phyloP scores from a whole-genome alignment of 1,139 yeast genomes.

The Yamadazyma jaroonii region DNA sequence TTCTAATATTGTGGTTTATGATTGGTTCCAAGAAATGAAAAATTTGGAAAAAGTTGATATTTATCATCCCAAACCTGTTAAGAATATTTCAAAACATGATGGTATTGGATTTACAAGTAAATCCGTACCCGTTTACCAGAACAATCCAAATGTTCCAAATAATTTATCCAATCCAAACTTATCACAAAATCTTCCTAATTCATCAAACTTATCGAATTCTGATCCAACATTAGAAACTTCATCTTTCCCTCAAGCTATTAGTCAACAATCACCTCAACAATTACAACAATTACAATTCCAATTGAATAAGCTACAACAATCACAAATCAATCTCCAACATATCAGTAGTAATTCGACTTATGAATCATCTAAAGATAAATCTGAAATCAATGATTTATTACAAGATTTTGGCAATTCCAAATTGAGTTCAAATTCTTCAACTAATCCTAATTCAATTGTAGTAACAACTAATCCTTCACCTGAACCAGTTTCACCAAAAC shows the following conservation, averaged over 20 bases:
- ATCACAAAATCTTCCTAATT: background rate
- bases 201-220: conserved; percentile 4
- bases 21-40: conserved; percentile 17
- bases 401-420: conserved; percentile 17
- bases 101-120: conserved; percentile 1
- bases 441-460: conserved; percentile 10
- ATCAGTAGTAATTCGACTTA: conserved; percentile 6
- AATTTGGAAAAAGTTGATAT: conserved; percentile 6
- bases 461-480: conserved; percentile 13
- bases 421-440: conserved; percentile 13
- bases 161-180: background rate
- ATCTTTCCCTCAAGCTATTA: background rate
- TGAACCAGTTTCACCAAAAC: conserved; percentile 9
- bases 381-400: conserved; percentile 12
- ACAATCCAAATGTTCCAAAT: no score
- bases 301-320: conserved; percentile 12
- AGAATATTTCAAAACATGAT: background rate
- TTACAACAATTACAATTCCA: conserved; percentile 12
- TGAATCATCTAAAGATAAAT: conserved; percentile 9
- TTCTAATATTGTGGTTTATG: conserved; percentile 14
- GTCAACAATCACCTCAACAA: conserved; percentile 6
- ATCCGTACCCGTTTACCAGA: conserved; percentile 2
- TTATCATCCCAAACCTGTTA: conserved; percentile 2
- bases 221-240: conserved; percentile 3
- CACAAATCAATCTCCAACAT: conserved; percentile 9